A percentile compares a stretch with the other conserved stretches of the same genome.
phyloP scores from a whole-genome alignment of 1,284 basidiomycete species.

The Fomitiporia mediterranea region DNA sequence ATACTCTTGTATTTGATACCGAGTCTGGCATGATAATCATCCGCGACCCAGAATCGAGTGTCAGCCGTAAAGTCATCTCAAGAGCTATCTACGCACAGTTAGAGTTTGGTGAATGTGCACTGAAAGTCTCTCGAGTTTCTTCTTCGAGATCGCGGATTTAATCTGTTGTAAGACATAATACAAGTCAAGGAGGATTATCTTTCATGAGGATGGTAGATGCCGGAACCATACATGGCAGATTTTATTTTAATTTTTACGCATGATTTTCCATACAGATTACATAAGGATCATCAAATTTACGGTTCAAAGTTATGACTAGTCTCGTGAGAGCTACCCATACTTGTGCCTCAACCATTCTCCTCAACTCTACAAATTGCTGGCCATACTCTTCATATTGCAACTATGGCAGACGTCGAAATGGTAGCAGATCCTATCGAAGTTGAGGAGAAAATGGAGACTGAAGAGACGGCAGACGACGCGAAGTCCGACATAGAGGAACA shows the following conservation, averaged over 20 bases:
- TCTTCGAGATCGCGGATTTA: neutral
- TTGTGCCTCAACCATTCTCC: neutral
- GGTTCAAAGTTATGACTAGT: neutral
- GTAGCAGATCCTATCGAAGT: slow-evolving; percentile 3
- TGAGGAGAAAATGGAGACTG: slow-evolving; percentile 6
- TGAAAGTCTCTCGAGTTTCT: neutral
- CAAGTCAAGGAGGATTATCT: neutral
- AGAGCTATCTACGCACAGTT: neutral
- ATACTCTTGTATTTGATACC: no score
- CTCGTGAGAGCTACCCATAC: neutral
- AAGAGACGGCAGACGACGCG: slow-evolving; percentile 10
- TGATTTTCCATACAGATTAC: slow-evolving; percentile 17
- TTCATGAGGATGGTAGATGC: neutral
- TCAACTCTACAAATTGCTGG: neutral
- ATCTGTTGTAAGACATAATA: neutral
- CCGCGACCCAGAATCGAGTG: no score
- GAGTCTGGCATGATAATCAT: no score
- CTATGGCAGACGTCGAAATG: slow-evolving; percentile 4
- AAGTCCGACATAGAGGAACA: slow-evolving; percentile 10
- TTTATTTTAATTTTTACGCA: no score
- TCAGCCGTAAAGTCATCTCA: no score
- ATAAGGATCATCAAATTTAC: neutral
- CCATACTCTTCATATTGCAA: neutral
- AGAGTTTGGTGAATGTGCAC: neutral
- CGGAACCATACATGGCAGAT: no score